Conservation (phyloP, 1,284 basidiomycete genomes). For the Sanghuangporus sanghuang region DNA sequence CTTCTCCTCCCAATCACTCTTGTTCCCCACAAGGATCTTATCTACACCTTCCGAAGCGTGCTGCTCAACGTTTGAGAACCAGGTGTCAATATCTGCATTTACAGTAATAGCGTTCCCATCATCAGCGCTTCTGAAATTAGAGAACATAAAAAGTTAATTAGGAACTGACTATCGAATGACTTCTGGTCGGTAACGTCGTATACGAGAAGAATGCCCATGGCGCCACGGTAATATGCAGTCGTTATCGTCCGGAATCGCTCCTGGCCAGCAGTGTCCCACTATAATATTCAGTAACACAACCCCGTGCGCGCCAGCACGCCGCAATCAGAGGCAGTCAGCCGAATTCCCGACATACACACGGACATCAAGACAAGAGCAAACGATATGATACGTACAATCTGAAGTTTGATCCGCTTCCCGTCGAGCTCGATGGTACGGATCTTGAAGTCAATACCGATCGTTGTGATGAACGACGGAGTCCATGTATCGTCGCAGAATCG, state of each 20-base stretch:
- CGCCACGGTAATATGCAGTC: slow-evolving; percentile 99
- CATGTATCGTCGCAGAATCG: slow-evolving; percentile 99
- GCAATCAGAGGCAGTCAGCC: neutral
- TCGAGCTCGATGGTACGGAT: slow-evolving; percentile 96
- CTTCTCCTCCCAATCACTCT: slow-evolving; percentile 99
- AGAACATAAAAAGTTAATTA: slow-evolving; percentile 6
- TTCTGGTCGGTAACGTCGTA: slow-evolving; percentile 99
- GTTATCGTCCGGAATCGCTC: slow-evolving; percentile 99
- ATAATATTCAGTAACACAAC: neutral
- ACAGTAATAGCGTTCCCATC: neutral
- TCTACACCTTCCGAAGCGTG: slow-evolving; percentile 98
- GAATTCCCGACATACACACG: neutral
- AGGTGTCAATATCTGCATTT: slow-evolving; percentile 88
- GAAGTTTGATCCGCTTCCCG: slow-evolving; percentile 93
- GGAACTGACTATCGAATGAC: slow-evolving; percentile 88
- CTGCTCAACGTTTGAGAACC: slow-evolving; percentile 98
- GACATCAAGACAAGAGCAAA: slow-evolving; percentile 6
- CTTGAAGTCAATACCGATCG: slow-evolving; percentile 96
- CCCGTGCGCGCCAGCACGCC: neutral
- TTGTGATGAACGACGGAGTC: slow-evolving; percentile 99
- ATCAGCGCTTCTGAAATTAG: neutral
- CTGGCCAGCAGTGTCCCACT: slow-evolving; percentile 99
- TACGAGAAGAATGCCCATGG: slow-evolving; percentile 98
- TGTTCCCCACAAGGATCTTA: slow-evolving; percentile 99
- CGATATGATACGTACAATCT: slow-evolving; percentile 65